Conservation (phyloP, 2,329 filamentous ascomycete genomes). For the Fusarium protoensiforme region DNA sequence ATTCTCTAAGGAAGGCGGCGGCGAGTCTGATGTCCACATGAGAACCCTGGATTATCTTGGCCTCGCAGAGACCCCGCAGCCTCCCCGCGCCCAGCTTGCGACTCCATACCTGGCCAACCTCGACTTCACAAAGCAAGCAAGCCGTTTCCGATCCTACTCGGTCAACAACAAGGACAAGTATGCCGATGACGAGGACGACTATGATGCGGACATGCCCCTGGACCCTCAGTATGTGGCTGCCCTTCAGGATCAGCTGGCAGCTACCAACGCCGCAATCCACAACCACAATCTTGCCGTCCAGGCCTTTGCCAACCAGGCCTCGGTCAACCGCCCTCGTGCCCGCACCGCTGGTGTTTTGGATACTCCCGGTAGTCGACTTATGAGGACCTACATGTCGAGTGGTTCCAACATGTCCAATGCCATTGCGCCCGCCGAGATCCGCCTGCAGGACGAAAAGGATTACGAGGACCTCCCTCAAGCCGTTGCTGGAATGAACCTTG, state of each 20-base stretch:
- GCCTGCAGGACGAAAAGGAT: constrained; percentile 78
- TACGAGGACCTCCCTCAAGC: constrained; percentile 85
- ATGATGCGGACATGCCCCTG: constrained; percentile 64
- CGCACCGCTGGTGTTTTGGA: constrained; percentile 93
- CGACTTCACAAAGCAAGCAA: constrained; percentile 80
- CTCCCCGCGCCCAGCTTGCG: constrained; percentile 77
- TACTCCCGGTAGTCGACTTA: constrained; percentile 72
- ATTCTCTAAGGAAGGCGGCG: constrained; percentile 85
- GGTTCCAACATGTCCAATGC: constrained; percentile 76
- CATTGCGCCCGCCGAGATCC: constrained; percentile 80
- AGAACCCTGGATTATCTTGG: constrained; percentile 96
- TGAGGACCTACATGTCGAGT: constrained; percentile 81
- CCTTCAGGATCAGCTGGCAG: constrained; percentile 71
- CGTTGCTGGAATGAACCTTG: constrained; percentile 82
- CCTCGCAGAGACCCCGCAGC: constrained; percentile 91
- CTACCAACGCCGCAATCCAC: constrained; percentile 78
- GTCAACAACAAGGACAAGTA: constrained; percentile 99
- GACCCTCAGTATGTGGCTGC: constrained; percentile 70
- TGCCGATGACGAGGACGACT: constrained; percentile 86
- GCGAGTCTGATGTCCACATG: constrained; percentile 87
- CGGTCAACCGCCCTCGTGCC: constrained; percentile 84
- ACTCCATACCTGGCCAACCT: constrained; percentile 81
- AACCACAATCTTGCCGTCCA: constrained; percentile 95
- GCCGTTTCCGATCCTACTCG: constrained; percentile 94
- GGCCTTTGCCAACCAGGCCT: constrained; percentile 87